Evolutionary conservation across 2,329 filamentous ascomycete species (phyloP).

Genomic region (Colletotrichum horii): DNA sequence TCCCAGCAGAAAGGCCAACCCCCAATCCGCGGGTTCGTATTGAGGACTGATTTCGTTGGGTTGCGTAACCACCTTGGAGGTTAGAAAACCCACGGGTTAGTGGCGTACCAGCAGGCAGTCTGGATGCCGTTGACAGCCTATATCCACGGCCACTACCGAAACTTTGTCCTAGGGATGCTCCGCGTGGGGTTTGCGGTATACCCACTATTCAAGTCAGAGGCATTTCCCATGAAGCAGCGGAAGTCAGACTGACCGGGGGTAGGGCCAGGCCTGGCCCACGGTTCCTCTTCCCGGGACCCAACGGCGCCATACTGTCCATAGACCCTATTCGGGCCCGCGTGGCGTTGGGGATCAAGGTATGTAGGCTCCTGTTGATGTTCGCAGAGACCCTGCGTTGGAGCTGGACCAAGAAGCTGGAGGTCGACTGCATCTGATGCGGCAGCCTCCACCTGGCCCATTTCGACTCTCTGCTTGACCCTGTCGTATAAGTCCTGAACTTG

Average conservation of each 20-base stretch:
- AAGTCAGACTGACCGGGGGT: slow-evolving; percentile 22
- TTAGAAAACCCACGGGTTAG: not conserved
- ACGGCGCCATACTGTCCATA: not conserved
- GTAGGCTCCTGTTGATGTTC: not conserved
- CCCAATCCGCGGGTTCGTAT: not conserved
- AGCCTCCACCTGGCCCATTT: slow-evolving; percentile 59
- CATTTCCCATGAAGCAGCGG: not conserved
- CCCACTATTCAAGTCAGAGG: slow-evolving; percentile 24
- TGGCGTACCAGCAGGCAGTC: slow-evolving; percentile 33
- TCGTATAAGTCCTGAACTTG: slow-evolving; percentile 72
- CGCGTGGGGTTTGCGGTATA: slow-evolving; percentile 33
- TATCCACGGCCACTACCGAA: slow-evolving; percentile 27
- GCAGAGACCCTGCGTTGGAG: not conserved
- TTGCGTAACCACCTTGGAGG: not conserved
- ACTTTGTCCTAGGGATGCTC: slow-evolving; percentile 28
- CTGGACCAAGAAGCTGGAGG: not conserved
- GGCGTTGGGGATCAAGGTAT: not conserved
- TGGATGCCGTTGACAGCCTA: slow-evolving; percentile 34
- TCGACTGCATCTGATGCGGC: slow-evolving; percentile 50
- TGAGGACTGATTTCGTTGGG: not conserved
- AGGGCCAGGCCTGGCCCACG: slow-evolving; percentile 9
- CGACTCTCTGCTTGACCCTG: slow-evolving; percentile 60
- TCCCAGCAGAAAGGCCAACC: slow-evolving; percentile 10
- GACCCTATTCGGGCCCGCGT: not conserved
- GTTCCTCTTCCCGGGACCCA: not conserved